These are phyloP conservation scores for Moesziomyces sp. DNA, from an alignment of 1,284 basidiomycete genomes.

Conservation along the genomic window DNA sequence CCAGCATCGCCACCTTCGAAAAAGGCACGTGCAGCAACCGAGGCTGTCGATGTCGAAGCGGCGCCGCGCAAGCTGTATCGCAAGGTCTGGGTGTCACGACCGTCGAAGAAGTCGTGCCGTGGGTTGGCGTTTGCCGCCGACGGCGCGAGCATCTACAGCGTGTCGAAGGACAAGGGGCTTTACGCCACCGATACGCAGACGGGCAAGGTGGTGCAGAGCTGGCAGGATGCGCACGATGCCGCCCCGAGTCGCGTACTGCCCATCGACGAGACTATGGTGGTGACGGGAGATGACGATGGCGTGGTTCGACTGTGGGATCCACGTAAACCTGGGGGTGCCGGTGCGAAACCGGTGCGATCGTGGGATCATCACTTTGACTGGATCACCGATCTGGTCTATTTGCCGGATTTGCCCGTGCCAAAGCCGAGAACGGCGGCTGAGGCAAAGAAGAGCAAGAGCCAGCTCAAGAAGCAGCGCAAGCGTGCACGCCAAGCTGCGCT, in stretches of 20 bases:
- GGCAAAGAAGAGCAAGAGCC: slow-evolving; percentile 29
- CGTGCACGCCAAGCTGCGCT: slow-evolving; percentile 4
- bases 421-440: slow-evolving; percentile 14
- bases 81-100: slow-evolving; percentile 51
- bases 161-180: slow-evolving; percentile 83
- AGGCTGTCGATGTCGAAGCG: not conserved
- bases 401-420: slow-evolving; percentile 43
- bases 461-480: slow-evolving; percentile 26
- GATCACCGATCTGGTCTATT: slow-evolving; percentile 90
- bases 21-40: not conserved
- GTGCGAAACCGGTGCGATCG: slow-evolving; percentile 70
- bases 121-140: slow-evolving; percentile 42
- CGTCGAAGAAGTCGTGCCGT: slow-evolving; percentile 57
- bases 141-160: slow-evolving; percentile 73
- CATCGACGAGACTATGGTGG: slow-evolving; percentile 79
- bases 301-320: slow-evolving; percentile 94
- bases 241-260: slow-evolving; percentile 74
- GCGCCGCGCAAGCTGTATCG: slow-evolving; percentile 21
- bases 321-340: slow-evolving; percentile 69
- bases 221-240: slow-evolving; percentile 80
- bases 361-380: slow-evolving; percentile 94
- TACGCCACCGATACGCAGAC: slow-evolving; percentile 71
- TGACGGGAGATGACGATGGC: slow-evolving; percentile 92
- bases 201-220: slow-evolving; percentile 75
- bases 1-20: slow-evolving; percentile 9